Conservation (phyloP, 345 rosid species). For the Eucalyptus melliodora region DNA sequence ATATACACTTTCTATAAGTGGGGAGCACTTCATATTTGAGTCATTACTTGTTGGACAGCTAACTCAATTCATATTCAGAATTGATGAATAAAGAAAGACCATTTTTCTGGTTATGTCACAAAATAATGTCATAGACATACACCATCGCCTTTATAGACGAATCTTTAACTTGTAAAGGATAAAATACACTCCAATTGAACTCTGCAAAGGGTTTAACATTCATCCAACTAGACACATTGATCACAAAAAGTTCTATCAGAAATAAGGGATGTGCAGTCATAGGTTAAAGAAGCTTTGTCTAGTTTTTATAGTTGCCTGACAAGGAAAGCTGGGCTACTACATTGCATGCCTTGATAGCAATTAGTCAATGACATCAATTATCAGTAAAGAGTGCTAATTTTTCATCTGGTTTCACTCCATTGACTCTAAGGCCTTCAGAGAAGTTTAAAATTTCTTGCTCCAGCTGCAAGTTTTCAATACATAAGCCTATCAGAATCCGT, state of each 20-base stretch:
- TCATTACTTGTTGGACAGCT: not conserved
- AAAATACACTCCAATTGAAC: not conserved
- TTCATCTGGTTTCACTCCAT: slow-evolving; percentile 75
- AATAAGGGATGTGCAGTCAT: not conserved
- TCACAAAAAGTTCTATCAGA: not conserved
- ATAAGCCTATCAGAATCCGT: not conserved
- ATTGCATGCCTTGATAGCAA: slow-evolving; percentile 67
- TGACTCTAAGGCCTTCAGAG: slow-evolving; percentile 69
- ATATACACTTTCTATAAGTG: not conserved
- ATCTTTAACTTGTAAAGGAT: not conserved
- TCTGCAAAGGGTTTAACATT: not conserved
- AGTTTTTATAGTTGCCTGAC: not conserved
- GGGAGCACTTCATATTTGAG: not conserved
- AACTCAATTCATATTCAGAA: not conserved
- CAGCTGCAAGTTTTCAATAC: slow-evolving; percentile 25
- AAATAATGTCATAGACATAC: not conserved
- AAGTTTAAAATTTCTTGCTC: slow-evolving; percentile 78
- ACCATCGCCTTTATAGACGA: not conserved
- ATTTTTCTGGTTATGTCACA: not conserved
- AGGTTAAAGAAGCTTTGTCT: not conserved
- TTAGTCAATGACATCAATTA: slow-evolving; percentile 87
- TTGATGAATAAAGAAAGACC: not conserved
- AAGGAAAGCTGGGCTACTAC: not conserved
- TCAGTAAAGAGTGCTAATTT: slow-evolving; percentile 85
- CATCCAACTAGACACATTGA: not conserved